Conservation (phyloP, 306 rosid genomes). For the Begonia masoniana region DNA sequence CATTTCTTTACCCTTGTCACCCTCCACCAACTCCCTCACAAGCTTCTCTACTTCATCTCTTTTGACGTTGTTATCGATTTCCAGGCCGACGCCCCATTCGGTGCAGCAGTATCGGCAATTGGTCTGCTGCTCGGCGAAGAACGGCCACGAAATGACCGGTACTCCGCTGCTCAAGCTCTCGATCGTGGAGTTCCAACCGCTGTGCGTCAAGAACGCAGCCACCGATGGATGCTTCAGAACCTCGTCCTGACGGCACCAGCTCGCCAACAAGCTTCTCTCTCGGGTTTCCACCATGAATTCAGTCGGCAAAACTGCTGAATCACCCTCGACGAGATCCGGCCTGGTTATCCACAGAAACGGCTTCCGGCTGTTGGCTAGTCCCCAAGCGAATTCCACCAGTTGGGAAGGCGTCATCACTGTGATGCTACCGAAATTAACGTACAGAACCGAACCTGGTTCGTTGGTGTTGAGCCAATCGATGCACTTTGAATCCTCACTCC, state of each 20-base stretch:
- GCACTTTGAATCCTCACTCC: slow-evolving; percentile 35
- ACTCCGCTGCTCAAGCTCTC: slow-evolving; percentile 30
- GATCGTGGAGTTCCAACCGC: slow-evolving; percentile 12
- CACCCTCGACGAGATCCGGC: too few species aligned
- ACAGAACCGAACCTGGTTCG: too few species aligned
- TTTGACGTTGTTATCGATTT: slow-evolving; percentile 17
- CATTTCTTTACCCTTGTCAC: too few species aligned
- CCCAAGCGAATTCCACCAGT: too few species aligned
- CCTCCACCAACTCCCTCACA: slow-evolving; percentile 27
- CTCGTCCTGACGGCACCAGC: slow-evolving; percentile 41
- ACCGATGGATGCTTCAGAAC: slow-evolving; percentile 28
- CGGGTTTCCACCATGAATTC: too few species aligned
- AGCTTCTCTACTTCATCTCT: slow-evolving; percentile 28
- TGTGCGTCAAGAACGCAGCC: slow-evolving; percentile 23
- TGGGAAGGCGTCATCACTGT: too few species aligned
- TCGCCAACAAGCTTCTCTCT: too few species aligned
- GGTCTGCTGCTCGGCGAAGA: slow-evolving; percentile 25
- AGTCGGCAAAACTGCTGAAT: too few species aligned
- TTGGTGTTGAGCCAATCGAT: too few species aligned
- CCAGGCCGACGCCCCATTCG: slow-evolving; percentile 32
- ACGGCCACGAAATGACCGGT: slow-evolving; percentile 25
- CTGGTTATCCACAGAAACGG: too few species aligned
- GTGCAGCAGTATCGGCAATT: slow-evolving; percentile 15
- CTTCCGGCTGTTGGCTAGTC: too few species aligned
- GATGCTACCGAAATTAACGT: too few species aligned